These are phyloP conservation scores for Rhizophora mangle DNA, from an alignment of 345 rosid species.

Conservation along the genomic window DNA sequence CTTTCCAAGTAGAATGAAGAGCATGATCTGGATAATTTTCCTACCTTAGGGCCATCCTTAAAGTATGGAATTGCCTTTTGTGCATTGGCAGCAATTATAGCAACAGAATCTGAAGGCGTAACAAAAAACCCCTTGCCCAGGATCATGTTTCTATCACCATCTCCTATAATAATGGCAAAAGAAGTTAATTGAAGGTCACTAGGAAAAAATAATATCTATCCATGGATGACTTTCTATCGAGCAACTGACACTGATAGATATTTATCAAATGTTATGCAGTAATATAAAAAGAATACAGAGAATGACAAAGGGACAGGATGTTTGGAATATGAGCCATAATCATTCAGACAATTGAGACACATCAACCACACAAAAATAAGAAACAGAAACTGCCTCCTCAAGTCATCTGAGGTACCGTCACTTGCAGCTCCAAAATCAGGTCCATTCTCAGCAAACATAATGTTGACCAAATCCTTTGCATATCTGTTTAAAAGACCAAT, in stretches of 20 bases:
- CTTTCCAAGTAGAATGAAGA: not conserved
- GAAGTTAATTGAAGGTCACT: not conserved
- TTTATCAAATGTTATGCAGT: too few relatives aligned
- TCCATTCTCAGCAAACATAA: conserved; percentile 72
- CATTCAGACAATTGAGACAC: too few relatives aligned
- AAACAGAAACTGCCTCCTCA: too few relatives aligned
- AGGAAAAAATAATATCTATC: too few relatives aligned
- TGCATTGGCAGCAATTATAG: conserved; percentile 87
- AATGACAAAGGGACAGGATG: too few relatives aligned
- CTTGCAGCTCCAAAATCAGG: conserved; percentile 99
- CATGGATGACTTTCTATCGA: too few relatives aligned
- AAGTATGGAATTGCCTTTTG: conserved; percentile 84
- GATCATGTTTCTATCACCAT: conserved; percentile 96
- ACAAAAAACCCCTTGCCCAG: conserved; percentile 79
- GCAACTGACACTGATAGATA: too few relatives aligned
- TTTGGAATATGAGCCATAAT: too few relatives aligned
- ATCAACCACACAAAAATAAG: too few relatives aligned
- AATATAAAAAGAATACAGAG: too few relatives aligned
- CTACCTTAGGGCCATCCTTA: conserved; percentile 72
- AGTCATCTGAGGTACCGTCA: conserved; percentile 55
- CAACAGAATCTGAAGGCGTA: conserved; percentile 94
- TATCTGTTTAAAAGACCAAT: conserved; percentile 48
- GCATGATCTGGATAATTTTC: conserved; percentile 3
- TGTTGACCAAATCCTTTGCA: conserved; percentile 85
- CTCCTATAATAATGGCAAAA: conserved; percentile 48